phyloP scores from a whole-genome alignment of 2,329 filamentous ascomycete species.

The Macroventuria anomochaeta region DNA sequence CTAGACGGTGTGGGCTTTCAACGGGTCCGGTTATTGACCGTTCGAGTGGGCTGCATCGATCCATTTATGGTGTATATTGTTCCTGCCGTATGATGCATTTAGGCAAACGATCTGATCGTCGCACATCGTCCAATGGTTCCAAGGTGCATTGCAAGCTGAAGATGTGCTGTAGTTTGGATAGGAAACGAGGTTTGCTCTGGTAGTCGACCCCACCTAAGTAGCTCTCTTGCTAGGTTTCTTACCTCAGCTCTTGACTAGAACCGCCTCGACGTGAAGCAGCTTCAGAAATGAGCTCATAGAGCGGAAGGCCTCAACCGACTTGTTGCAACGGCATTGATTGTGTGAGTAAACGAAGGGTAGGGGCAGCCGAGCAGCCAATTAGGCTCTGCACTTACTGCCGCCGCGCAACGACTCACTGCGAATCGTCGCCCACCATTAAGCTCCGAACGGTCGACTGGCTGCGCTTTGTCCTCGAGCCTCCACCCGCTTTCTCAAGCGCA shows the following conservation, averaged over 20 bases:
- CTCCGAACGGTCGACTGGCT: conserved; percentile 40
- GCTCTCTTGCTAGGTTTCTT: conserved; percentile 29
- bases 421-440: conserved; percentile 43
- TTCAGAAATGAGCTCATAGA: conserved; percentile 19
- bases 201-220: conserved; percentile 15
- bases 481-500: conserved; percentile 45
- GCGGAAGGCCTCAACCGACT: conserved; percentile 22
- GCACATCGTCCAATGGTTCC: conserved; percentile 22
- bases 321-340: conserved; percentile 28
- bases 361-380: conserved; percentile 37
- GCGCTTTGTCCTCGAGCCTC: conserved; percentile 39
- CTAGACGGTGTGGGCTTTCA: conserved; percentile 29
- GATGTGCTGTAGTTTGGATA: background rate
- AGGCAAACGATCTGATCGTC: conserved; percentile 26
- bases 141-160: conserved; percentile 27
- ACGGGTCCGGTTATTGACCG: conserved; percentile 25
- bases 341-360: conserved; percentile 31
- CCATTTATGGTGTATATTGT: conserved; percentile 25
- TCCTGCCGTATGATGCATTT: conserved; percentile 19
- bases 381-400: conserved; percentile 32
- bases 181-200: conserved; percentile 23
- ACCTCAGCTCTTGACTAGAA: conserved; percentile 33
- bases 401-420: conserved; percentile 41
- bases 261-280: conserved; percentile 27
- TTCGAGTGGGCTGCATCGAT: conserved; percentile 37